Base-by-base conservation (phyloP, 2,329 filamentous ascomycete genomes). In the Fusarium nanum region DNA sequence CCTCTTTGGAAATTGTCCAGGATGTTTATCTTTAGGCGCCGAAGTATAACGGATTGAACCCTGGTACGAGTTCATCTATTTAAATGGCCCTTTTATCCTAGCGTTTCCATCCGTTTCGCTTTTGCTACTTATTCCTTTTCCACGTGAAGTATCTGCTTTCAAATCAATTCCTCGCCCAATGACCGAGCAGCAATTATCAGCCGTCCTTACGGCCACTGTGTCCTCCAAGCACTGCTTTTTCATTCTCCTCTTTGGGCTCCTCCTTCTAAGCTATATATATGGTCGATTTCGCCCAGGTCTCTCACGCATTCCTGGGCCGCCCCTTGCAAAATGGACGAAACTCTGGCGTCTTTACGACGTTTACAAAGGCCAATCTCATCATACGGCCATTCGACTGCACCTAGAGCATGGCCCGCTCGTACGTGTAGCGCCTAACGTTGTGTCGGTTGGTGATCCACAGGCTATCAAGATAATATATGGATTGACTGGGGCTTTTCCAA, bases 391-490 rank as follows among this genome's bases (percentile, higher is more conserved):
- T 9, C 6, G 7, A 5, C 28, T 56, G 6, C 53, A 56, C 13
- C 7, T 25, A 22, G 20, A 56, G 13, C 14, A 37, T 5, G 53
- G 53, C 3, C 20, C 53, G 7, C 18, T 47, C 2, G 53, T 56
- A 1, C 13, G 53, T 37, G n/a, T 56, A 5, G 53, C 40, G 7
- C 53, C 53, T 6, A 23, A 27, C 6, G 41, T 34, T 5, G 41
- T 56, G 7, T 56, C 53, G 3, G 28, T 56, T 10, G 53, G 40
- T 12, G 53, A 56, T 5, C 41, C 53, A 2, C 16, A 48, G 5
- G 53, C 53, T 4, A 32, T 56, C 20, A 56, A 56, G 18, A 56
- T 18, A 3, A 37, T 56, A 6, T 56, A 56, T 14, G 41, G 53
- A 20, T 34, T 47, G 9, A 27, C 12, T 12, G 53, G 40, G 12